A percentile compares a stretch with the other conserved stretches of the same genome.
Conservation (phyloP, 176 grass and related monocot genomes). For the Rhynchospora breviuscula region DNA sequence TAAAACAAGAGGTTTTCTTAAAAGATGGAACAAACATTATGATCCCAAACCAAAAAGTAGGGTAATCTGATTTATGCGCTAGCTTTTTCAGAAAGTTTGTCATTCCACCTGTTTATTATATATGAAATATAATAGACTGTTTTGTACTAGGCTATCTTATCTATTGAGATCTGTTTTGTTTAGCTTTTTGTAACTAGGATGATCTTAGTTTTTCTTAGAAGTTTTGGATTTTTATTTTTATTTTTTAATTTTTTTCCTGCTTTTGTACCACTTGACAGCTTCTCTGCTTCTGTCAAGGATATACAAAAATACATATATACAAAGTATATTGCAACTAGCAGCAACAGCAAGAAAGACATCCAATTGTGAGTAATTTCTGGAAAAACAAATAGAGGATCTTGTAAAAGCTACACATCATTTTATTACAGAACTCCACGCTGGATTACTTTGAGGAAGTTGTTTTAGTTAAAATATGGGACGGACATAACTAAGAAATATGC, state of each 20-base stretch:
- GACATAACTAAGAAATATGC: not conserved
- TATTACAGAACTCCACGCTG: not conserved
- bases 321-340: not conserved
- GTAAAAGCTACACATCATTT: not conserved
- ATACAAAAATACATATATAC: too few relatives aligned
- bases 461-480: not conserved
- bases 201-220: too few relatives aligned
- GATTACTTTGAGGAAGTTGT: not conserved
- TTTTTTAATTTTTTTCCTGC: too few relatives aligned
- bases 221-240: too few relatives aligned
- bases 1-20: slow-evolving; percentile 19
- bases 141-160: too few relatives aligned
- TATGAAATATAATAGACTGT: too few relatives aligned
- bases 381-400: not conserved
- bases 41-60: not conserved
- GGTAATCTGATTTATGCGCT: not conserved
- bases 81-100: not conserved
- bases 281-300: too few relatives aligned
- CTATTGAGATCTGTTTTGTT: too few relatives aligned
- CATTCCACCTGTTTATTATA: not conserved
- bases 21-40: not conserved
- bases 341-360: not conserved
- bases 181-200: too few relatives aligned
- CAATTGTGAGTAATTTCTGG: not conserved
- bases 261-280: too few relatives aligned